Base-by-base conservation (phyloP, 2,329 filamentous ascomycete species). In the Trichoderma pleuroti region DNA sequence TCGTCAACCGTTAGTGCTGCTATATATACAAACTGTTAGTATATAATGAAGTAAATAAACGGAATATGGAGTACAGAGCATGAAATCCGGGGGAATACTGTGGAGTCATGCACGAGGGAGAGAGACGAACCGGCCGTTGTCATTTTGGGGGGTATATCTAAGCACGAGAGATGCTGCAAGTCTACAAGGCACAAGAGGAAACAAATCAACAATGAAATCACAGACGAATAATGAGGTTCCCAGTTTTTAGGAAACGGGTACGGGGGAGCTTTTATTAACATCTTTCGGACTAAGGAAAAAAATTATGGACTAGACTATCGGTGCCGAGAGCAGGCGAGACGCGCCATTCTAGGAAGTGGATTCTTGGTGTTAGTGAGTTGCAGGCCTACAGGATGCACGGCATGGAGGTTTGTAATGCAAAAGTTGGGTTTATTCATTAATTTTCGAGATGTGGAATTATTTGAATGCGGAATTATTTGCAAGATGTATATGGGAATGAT, bases 61-160 rank as follows among this genome's bases (percentile, higher is more conserved):
- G 4, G 14, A 49, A 2, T 16, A 21, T 5, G 2, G 11, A 52
- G 12, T 6, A 14, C 3, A 49, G 11, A 16, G 32, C 34, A 28
- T 32, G 4, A 11, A 30, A 24, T 12, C 18, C 5, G 36, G 54
- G 52, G 36, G 14, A 34, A 42, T 49, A 46, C 36, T 49, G 42
- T 21, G 54, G 64, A 18, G 14, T 42, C 5, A 30, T 66, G 49
- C 34, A 66, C 34, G 11, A n/a, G 21, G 21, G 26, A n/a, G 39
- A 42, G 39, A 61, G 66, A 68, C 66, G 66, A 34, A 68, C 66
- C 66, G 3, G 7, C 24, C 6, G 21, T 24, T 60, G 56, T 24
- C 66, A 68, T 68, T 68, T 57, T 68, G n/a, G 39, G 46, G 26
- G 32, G 28, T 68, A 61, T 61, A 30, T 61, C 56, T 61, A 52